phyloP scores from a whole-genome alignment of 2,329 filamentous ascomycete genomes.

The Graphiopsis chlorocephala region DNA sequence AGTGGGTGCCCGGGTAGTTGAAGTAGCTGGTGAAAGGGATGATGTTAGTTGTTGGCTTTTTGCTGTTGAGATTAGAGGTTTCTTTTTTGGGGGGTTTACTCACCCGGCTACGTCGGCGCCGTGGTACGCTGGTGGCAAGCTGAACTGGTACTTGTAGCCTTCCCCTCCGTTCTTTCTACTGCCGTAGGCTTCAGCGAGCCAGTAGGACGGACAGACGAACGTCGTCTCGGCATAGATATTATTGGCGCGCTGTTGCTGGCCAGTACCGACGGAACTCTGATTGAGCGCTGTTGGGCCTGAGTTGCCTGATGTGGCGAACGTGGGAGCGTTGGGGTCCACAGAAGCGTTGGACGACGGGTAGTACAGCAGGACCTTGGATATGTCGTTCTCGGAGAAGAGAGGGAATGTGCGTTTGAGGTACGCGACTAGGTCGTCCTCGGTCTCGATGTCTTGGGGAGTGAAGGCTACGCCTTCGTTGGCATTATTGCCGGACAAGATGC shows the following conservation, averaged over 20 bases:
- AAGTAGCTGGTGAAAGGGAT: background rate
- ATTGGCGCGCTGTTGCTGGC: conserved; percentile 54
- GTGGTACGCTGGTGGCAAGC: background rate
- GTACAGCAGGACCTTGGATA: conserved; percentile 39
- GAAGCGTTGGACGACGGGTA: conserved; percentile 31
- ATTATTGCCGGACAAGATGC: conserved; percentile 44
- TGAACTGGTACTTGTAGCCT: background rate
- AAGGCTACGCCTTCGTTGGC: conserved; percentile 52
- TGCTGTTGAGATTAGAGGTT: background rate
- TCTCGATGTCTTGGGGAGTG: conserved; percentile 45
- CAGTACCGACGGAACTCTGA: conserved; percentile 48
- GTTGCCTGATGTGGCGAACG: conserved; percentile 34
- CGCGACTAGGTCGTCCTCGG: conserved; percentile 38
- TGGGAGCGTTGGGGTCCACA: background rate
- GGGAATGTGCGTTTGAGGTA: conserved; percentile 44
- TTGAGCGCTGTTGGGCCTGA: conserved; percentile 48
- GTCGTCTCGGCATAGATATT: conserved; percentile 55
- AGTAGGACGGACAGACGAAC: conserved; percentile 57
- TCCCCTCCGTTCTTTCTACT: conserved; percentile 23
- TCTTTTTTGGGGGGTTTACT: background rate
- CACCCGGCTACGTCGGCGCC: background rate
- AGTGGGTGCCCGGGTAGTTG: background rate
- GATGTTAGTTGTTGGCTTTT: background rate
- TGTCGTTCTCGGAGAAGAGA: conserved; percentile 40
- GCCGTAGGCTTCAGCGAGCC: conserved; percentile 51